Base-by-base conservation (phyloP, 106 monocot genomes). In the Dactylorhiza incarnata region DNA sequence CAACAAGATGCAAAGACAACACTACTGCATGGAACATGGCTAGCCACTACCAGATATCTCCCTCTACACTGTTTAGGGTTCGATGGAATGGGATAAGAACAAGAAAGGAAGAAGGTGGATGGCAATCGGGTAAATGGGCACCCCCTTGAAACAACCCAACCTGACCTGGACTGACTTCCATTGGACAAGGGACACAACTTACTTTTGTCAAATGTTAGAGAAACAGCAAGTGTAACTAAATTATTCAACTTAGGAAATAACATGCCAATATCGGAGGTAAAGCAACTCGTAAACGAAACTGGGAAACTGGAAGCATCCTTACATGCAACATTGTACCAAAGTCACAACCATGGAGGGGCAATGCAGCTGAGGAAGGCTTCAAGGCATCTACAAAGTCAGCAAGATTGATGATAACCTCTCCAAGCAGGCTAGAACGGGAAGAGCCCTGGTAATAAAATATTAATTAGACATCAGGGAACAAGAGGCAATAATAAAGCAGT, bases 321-420 rank as follows among this genome's bases (percentile, higher is more conserved):
- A 99, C 99, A 85, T 99, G 94, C 79, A 99, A 88, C 81, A 88
- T 62, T 58, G 94, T 94, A 55, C 92, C 90, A 84, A 74, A 85
- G 48, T 88, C 91, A 79, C 92, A 94, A 78, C 87, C 88, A 72
- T 78, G 68, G 67, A 99, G 89, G 44, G 99, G 90, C 47, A 99
- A 72, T 65, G 81, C 76, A 71, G 85, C 78, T 74, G 88, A 83
- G 25, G 81, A 84, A 80, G 99, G 94, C 78, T 99, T 99, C 53
- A 85, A 62, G 19, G 99, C 94, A 84, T 92, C 99, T 9, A 80
- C 92, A 87, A 86, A 89, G 17, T 92, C 89, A 55, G 99, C 82
- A 81, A 99, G 92, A 78, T 94, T 99, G 79, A 99, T 82, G 54
- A 71, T 79, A 59, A 77, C 94, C 73, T 99, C 91, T 20, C 99